A percentile compares a stretch with the other conserved stretches of the same genome.
These are phyloP conservation scores for Euphrasia confusa DNA, from an alignment of 257 asterid species.

Conservation along the genomic window DNA sequence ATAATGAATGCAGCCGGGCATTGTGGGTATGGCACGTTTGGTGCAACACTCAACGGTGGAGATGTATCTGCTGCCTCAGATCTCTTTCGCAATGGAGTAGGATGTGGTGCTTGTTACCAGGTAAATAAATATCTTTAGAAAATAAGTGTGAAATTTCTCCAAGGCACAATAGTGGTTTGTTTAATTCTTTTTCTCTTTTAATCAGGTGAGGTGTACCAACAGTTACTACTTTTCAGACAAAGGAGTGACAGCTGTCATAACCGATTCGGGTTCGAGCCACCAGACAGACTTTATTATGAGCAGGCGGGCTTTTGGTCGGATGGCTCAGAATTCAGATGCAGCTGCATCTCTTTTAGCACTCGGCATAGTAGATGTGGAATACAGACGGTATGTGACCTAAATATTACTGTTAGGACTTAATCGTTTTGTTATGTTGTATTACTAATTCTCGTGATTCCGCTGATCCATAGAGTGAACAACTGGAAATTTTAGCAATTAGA, in stretches of 20 bases:
- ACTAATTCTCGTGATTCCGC: no score
- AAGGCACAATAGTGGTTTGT: background rate
- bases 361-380: slow-evolving; percentile 61
- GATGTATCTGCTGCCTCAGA: slow-evolving; percentile 75
- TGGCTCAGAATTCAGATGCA: slow-evolving; percentile 68
- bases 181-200: background rate
- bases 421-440: no score
- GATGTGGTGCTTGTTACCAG: slow-evolving; percentile 87
- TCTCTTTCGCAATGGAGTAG: slow-evolving; percentile 63
- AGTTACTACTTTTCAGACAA: slow-evolving; percentile 55
- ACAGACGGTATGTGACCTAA: slow-evolving; percentile 39
- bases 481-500: background rate
- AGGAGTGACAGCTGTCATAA: slow-evolving; percentile 60
- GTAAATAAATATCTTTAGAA: slow-evolving; percentile 29
- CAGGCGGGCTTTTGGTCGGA: slow-evolving; percentile 51
- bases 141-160: background rate
- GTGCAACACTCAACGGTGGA: slow-evolving; percentile 73
- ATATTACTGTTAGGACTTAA: background rate
- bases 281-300: slow-evolving; percentile 74
- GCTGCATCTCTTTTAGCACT: slow-evolving; percentile 52
- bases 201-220: slow-evolving; percentile 69
- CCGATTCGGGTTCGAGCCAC: slow-evolving; percentile 65
- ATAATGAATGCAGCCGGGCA: slow-evolving; percentile 51
- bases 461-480: no score
- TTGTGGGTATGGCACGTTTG: slow-evolving; percentile 69